These are phyloP conservation scores for Talaromyces verruculosus DNA, from an alignment of 2,329 filamentous ascomycete genomes.

Conservation along the genomic window DNA sequence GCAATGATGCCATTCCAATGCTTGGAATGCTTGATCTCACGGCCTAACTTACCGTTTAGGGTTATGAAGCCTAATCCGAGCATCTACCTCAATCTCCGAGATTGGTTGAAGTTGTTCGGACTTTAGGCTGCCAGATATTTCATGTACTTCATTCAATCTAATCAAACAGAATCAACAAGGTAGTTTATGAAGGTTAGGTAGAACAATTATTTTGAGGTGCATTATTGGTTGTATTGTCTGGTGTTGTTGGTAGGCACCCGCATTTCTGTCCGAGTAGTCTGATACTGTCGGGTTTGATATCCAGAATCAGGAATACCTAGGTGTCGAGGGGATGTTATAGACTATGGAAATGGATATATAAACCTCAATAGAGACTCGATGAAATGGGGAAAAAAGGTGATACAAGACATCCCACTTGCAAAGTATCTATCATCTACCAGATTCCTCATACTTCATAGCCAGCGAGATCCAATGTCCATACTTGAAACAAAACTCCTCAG, in stretches of 20 bases:
- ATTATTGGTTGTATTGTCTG: background rate
- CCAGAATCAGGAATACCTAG: background rate
- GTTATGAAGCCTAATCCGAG: background rate
- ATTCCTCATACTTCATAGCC: background rate
- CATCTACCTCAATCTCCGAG: background rate
- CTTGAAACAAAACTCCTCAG: slow-evolving; percentile 3
- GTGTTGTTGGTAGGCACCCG: background rate
- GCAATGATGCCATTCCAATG: background rate
- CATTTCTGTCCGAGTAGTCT: background rate
- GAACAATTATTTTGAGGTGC: background rate
- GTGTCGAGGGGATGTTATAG: background rate
- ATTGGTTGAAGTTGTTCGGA: background rate
- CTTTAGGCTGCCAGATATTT: background rate
- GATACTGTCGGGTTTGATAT: background rate
- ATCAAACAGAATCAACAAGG: background rate
- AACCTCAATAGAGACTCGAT: background rate
- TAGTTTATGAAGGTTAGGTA: background rate
- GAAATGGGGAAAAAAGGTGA: background rate
- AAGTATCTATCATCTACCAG: background rate
- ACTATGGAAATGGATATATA: background rate
- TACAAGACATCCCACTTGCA: background rate
- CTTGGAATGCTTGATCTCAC: background rate
- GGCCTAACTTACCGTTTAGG: background rate
- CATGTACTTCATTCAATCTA: background rate
- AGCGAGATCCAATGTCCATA: background rate